phyloP scores from a whole-genome alignment of 1,284 basidiomycete genomes.

The Boletus smithii region DNA sequence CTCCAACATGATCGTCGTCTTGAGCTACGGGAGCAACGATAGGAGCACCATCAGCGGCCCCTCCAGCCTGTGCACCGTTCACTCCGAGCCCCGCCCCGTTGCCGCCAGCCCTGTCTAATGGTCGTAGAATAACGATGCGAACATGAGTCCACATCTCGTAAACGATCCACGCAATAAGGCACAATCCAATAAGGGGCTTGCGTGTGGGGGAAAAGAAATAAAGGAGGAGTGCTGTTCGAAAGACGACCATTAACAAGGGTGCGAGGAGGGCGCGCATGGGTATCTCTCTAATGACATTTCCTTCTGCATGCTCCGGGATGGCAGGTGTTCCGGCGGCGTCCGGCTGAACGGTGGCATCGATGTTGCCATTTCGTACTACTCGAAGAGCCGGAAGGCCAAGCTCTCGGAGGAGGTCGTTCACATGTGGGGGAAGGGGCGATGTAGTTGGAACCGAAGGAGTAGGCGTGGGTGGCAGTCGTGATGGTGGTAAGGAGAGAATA shows the following conservation, averaged over 20 bases:
- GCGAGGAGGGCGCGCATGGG: conserved; percentile 50
- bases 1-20: conserved; percentile 14
- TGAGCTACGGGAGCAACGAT: conserved; percentile 15
- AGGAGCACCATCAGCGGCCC: conserved; percentile 19
- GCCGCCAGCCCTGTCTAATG: conserved; percentile 30
- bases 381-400: conserved; percentile 55
- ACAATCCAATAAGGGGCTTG: conserved; percentile 65
- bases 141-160: conserved; percentile 79
- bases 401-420: conserved; percentile 60
- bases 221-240: conserved; percentile 67
- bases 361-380: conserved; percentile 33
- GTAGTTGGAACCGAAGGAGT: conserved; percentile 9
- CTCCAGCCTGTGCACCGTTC: conserved; percentile 22
- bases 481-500: conserved; percentile 39
- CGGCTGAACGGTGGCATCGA: conserved; percentile 21
- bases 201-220: conserved; percentile 78
- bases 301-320: conserved; percentile 22
- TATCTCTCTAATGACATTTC: conserved; percentile 37
- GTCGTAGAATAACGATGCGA: conserved; percentile 49
- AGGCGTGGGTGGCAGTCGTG: conserved; percentile 30
- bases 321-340: conserved; percentile 18
- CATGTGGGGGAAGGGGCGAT: conserved; percentile 34
- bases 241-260: conserved; percentile 61
- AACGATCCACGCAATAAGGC: conserved; percentile 66
- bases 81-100: conserved; percentile 18